Evolutionary conservation across 2,329 filamentous ascomycete genomes (phyloP), one percentile per base, ranked within the genome.

Genomic region (Pseudogymnoascus sp.): DNA sequence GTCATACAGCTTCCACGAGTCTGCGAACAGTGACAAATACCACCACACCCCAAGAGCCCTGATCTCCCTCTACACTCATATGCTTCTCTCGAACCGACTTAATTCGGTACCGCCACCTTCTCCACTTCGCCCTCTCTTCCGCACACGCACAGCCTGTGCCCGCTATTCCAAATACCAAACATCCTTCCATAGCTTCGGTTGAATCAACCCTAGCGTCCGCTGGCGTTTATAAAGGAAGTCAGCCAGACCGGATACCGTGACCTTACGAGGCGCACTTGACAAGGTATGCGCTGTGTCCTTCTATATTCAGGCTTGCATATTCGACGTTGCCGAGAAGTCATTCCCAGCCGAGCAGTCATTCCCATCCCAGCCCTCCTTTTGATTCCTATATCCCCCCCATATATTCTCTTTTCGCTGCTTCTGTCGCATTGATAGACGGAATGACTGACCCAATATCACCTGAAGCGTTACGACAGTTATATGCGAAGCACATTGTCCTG

Each of bases 1-100:
- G 45, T 52, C 45, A 52, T 52, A 52, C 45, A 52, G n/a, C 45
- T 52, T 33, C 45, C 45, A 52, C 45, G 45, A 52, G 45, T 31
- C 27, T 31, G 45, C 27, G 45, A 52, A 52, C 45, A 52, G 45
- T 52, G 45, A 52, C 45, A 52, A 52, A 52, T 52, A 52, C 45
- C 45, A 52, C 45, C 45, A 52, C 45, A 52, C 45, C 27, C 45
- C 27, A 52, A 8, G 18, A 18, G 7, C 27, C 27, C 15, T n/a
- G 37, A 52, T n/a, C 18, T 52, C 45, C 45, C 13, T 52, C 15
- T 52, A 52, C 45, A 27, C 27, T 52, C 45, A 52, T 52, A 52
- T 52, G 45, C 45, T 52, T 52, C 45, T 52, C 45, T 52, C n/a
- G 27, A 52, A 31, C 45, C 45, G n/a, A 52, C 27, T 31, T 52